These are phyloP conservation scores for Lodderomyces jiufengensis DNA, from an alignment of 1,139 yeast genomes.

Conservation along the genomic window DNA sequence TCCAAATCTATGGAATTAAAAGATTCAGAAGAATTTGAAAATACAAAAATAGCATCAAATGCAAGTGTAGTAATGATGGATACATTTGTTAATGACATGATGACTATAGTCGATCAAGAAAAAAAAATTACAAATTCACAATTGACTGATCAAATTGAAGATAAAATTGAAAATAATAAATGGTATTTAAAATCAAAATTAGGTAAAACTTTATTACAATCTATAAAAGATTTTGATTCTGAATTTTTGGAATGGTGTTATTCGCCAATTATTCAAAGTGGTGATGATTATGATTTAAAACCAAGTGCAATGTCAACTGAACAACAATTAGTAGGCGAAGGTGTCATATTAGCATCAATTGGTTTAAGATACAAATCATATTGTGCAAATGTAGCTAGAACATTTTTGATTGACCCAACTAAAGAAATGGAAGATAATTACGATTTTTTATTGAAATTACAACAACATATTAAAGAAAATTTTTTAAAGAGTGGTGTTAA, in stretches of 20 bases:
- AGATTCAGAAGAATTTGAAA: slow-evolving; percentile 72
- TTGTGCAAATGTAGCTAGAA: slow-evolving; percentile 84
- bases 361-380: slow-evolving; percentile 88
- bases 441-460: slow-evolving; percentile 69
- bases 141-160: slow-evolving; percentile 74
- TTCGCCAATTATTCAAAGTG: slow-evolving; percentile 87
- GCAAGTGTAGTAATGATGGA: slow-evolving; percentile 81
- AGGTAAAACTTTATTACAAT: slow-evolving; percentile 51
- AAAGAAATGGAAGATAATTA: slow-evolving; percentile 75
- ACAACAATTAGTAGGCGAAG: slow-evolving; percentile 64
- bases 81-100: slow-evolving; percentile 84
- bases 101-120: slow-evolving; percentile 83
- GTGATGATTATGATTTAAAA: slow-evolving; percentile 77
- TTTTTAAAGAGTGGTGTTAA: slow-evolving; percentile 64
- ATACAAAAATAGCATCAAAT: slow-evolving; percentile 68
- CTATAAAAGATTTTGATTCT: slow-evolving; percentile 58
- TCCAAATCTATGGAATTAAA: slow-evolving; percentile 62
- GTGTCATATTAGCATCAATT: slow-evolving; percentile 78
- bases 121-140: slow-evolving; percentile 68
- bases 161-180: slow-evolving; percentile 71
- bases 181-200: slow-evolving; percentile 63
- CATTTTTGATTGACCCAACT: slow-evolving; percentile 88
- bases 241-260: slow-evolving; percentile 90
- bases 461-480: slow-evolving; percentile 51
- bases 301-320: slow-evolving; percentile 80